A percentile compares a stretch with the other conserved stretches of the same genome.
Conservation (phyloP, 495 filamentous ascomycete genomes). For the Copromyces sp. region DNA sequence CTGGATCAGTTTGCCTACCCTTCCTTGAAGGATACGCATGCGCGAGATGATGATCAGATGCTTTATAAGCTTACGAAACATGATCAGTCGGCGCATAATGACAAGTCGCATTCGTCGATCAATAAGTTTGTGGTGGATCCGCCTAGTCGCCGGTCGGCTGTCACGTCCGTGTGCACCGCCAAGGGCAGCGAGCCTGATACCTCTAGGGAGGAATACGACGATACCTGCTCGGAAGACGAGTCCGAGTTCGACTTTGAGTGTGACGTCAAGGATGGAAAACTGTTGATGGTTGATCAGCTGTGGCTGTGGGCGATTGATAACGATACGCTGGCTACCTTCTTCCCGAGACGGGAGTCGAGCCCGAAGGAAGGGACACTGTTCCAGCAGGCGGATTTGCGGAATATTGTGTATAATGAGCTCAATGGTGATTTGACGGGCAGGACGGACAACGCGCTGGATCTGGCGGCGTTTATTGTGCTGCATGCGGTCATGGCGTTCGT, state of each 20-base stretch:
- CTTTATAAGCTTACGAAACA: slow-evolving; percentile 56
- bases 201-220: background rate
- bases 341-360: slow-evolving; percentile 40
- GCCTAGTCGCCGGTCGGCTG: background rate
- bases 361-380: slow-evolving; percentile 46
- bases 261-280: slow-evolving; percentile 46
- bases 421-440: slow-evolving; percentile 57
- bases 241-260: slow-evolving; percentile 19
- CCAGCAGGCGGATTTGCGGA: slow-evolving; percentile 51
- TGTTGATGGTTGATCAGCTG: slow-evolving; percentile 61
- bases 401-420: slow-evolving; percentile 56
- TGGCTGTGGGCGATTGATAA: slow-evolving; percentile 59
- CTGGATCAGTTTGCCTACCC: slow-evolving; percentile 60
- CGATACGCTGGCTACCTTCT: slow-evolving; percentile 48
- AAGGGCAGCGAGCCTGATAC: background rate
- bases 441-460: slow-evolving; percentile 52
- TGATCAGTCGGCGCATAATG: slow-evolving; percentile 1
- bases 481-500: slow-evolving; percentile 56
- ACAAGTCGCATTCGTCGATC: background rate
- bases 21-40: slow-evolving; percentile 48
- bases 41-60: slow-evolving; percentile 60
- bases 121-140: background rate
- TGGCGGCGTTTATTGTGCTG: slow-evolving; percentile 50
- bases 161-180: background rate
- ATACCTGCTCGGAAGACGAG: slow-evolving; percentile 7